A percentile compares a stretch with the other conserved stretches of the same genome.
Evolutionary conservation across 345 rosid genomes (phyloP).

Genomic region (Rhodamnia argentea): DNA sequence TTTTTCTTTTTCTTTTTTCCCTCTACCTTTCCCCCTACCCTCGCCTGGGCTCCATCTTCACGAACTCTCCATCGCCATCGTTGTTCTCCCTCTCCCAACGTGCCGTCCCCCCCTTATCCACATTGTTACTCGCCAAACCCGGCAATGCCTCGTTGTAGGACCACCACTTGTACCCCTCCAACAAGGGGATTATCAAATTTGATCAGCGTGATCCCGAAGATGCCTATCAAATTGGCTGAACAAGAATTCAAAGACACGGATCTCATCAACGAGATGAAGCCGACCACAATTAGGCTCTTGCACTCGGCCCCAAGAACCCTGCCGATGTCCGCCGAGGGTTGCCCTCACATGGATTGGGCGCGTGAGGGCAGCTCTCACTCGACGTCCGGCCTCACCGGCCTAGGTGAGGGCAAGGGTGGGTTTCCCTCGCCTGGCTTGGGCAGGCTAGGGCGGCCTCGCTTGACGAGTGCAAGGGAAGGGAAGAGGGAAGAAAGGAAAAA

Average conservation of each 20-base stretch:
- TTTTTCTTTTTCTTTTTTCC: too few species aligned
- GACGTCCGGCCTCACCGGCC: too few species aligned
- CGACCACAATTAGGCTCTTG: conserved; percentile 31
- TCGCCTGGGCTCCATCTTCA: background rate
- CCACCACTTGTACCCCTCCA: conserved; percentile 72
- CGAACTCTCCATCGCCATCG: conserved; percentile 14
- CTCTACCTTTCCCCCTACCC: too few species aligned
- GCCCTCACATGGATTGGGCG: too few species aligned
- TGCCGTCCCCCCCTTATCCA: conserved; percentile 40
- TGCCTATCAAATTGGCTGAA: conserved; percentile 7
- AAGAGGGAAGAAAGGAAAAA: too few species aligned
- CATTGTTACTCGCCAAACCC: conserved; percentile 12
- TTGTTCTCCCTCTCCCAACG: background rate
- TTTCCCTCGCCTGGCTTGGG: too few species aligned
- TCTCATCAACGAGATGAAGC: conserved; percentile 47
- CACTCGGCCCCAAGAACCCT: conserved; percentile 20
- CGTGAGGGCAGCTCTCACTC: too few species aligned
- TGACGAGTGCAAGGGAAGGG: too few species aligned
- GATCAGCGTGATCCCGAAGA: conserved; percentile 41
- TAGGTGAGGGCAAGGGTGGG: too few species aligned
- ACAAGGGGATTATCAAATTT: conserved; percentile 62
- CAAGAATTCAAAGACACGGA: conserved; percentile 17
- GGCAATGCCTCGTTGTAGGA: conserved; percentile 34
- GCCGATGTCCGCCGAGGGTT: too few species aligned
- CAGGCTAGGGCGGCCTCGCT: too few species aligned